These are phyloP conservation scores for Globisporangium megalacanthum DNA, from an alignment of 352 stramenopile species.

Conservation along the genomic window DNA sequence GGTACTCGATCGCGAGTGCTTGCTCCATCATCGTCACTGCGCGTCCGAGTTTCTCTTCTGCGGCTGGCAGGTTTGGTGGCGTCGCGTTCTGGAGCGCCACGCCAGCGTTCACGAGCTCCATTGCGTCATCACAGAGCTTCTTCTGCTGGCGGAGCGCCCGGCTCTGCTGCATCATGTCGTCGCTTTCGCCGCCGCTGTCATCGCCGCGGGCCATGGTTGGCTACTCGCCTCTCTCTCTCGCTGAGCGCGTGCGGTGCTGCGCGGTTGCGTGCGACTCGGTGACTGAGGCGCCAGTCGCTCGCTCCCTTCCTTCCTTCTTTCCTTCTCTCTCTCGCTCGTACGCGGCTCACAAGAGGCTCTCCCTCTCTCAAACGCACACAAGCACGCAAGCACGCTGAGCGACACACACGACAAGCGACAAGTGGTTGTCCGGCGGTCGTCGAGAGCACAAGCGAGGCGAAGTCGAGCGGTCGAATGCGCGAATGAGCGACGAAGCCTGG, in stretches of 20 bases:
- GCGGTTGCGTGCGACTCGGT: background rate
- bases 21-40: conserved; percentile 74
- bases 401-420: too few species aligned
- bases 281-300: background rate
- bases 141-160: conserved; percentile 66
- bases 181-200: conserved; percentile 45
- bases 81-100: conserved; percentile 72
- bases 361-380: background rate
- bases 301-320: background rate
- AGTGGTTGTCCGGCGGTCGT: background rate
- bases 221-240: background rate
- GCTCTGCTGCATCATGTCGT: conserved; percentile 52
- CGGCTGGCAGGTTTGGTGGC: conserved; percentile 40
- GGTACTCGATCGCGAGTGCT: conserved; percentile 72
- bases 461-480: background rate
- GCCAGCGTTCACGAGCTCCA: conserved; percentile 77
- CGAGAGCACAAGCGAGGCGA: too few species aligned
- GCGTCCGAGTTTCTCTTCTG: conserved; percentile 61
- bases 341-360: too few species aligned
- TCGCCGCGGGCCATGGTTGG: conserved; percentile 17
- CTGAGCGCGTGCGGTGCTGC: background rate
- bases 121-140: conserved; percentile 73
- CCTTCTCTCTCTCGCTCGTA: background rate
- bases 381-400: too few species aligned
- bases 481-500: background rate